These are phyloP conservation scores for Cicer cuneatum DNA, from an alignment of 306 rosid species.

Conservation along the genomic window DNA sequence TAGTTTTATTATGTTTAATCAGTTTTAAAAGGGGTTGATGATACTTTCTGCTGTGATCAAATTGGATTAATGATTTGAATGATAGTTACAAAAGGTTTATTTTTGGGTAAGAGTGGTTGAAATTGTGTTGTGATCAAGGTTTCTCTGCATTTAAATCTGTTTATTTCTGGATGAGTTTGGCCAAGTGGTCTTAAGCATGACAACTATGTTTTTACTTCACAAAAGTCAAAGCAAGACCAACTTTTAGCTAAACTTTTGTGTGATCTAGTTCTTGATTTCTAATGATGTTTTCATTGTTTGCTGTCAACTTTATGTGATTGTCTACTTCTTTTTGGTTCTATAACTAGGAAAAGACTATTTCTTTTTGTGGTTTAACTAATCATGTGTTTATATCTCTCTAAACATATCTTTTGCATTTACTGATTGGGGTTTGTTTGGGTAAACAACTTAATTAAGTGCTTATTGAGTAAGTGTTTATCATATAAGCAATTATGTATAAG, in stretches of 20 bases:
- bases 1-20: constrained; percentile 16
- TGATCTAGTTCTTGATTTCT: constrained; percentile 42
- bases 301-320: constrained; percentile 36
- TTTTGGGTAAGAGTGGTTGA: constrained; percentile 16
- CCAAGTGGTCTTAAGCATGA: constrained; percentile 33
- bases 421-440: constrained; percentile 1
- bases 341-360: constrained; percentile 33
- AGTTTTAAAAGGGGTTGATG: constrained; percentile 42
- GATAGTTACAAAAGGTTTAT: constrained; percentile 30
- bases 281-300: constrained; percentile 30
- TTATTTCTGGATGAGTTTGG: constrained; percentile 38
- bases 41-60: constrained; percentile 30
- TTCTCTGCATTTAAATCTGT: constrained; percentile 41
- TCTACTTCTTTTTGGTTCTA: constrained; percentile 24
- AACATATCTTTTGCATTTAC: constrained; percentile 31
- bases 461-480: not conserved
- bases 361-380: constrained; percentile 24
- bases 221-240: constrained; percentile 32
- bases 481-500: not conserved
- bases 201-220: constrained; percentile 30
- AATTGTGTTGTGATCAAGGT: constrained; percentile 34
- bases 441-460: not conserved
- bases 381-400: constrained; percentile 27
- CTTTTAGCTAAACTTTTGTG: constrained; percentile 7
- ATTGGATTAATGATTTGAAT: constrained; percentile 36